These are phyloP conservation scores for Excoecaria agallocha DNA, from an alignment of 345 rosid genomes.

Conservation along the genomic window DNA sequence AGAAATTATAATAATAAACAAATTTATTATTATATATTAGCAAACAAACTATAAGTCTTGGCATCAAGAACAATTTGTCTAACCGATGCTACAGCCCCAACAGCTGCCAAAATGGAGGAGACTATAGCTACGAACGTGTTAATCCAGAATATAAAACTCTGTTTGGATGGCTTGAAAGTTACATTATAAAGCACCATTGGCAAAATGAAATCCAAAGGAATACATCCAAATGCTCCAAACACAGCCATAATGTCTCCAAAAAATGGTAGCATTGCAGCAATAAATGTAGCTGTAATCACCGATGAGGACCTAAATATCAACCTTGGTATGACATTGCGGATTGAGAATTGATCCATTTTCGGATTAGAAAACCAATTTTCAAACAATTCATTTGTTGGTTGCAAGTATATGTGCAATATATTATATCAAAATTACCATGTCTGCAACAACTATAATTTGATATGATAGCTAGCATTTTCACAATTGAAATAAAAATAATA, in stretches of 20 bases:
- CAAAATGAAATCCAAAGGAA: conserved; percentile 27
- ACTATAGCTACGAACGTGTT: conserved; percentile 35
- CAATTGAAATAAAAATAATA: not conserved
- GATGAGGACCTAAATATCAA: conserved; percentile 19
- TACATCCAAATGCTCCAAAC: conserved; percentile 33
- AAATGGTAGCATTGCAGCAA: conserved; percentile 27
- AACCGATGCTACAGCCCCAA: conserved; percentile 42
- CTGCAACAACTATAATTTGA: not conserved
- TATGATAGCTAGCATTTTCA: too few species aligned
- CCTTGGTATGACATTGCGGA: conserved; percentile 25
- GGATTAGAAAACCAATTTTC: conserved; percentile 21
- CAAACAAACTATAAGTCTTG: conserved; percentile 39
- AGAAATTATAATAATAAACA: too few species aligned
- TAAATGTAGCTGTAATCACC: conserved; percentile 4
- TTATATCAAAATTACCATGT: not conserved
- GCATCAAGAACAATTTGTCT: conserved; percentile 50
- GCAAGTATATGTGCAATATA: conserved; percentile 18
- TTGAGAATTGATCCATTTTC: conserved; percentile 16
- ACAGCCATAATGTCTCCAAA: conserved; percentile 29
- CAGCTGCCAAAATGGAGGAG: conserved; percentile 29
- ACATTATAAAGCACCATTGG: conserved; percentile 47
- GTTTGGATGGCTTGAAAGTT: conserved; percentile 46
- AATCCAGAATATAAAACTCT: conserved; percentile 34
- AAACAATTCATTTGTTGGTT: conserved; percentile 29
- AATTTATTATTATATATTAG: conserved; percentile 18